These are phyloP conservation scores for Parietichytrium sp. DNA, from an alignment of 108 stramenopile species.

Conservation along the genomic window DNA sequence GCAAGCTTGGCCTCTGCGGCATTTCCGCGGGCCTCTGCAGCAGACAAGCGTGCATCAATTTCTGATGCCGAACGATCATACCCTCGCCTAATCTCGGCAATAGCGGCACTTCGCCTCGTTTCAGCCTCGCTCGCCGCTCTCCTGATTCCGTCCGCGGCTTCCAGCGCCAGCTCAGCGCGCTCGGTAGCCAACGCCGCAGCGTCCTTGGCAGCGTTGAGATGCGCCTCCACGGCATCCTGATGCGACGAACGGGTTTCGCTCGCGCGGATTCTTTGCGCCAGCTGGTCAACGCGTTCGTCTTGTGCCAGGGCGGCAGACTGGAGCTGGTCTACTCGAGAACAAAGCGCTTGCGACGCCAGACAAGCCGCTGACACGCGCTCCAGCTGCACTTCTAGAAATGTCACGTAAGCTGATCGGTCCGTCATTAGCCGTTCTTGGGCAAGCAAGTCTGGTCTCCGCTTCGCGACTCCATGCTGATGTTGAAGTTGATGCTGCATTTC, in stretches of 20 bases:
- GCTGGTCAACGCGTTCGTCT: constrained; percentile 5
- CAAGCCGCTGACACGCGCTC: constrained; percentile 40
- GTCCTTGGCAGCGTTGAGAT: background rate
- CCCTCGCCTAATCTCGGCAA: background rate
- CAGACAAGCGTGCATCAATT: background rate
- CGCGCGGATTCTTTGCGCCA: background rate
- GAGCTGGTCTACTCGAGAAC: constrained; percentile 1
- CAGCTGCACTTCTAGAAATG: constrained; percentile 42
- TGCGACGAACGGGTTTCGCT: background rate
- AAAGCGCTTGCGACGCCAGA: background rate
- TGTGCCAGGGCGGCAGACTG: background rate
- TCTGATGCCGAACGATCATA: background rate
- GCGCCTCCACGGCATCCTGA: background rate
- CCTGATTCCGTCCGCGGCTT: background rate
- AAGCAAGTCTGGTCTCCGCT: too few species aligned
- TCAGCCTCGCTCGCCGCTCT: background rate
- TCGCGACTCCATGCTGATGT: too few species aligned
- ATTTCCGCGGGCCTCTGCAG: background rate
- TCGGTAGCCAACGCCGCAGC: background rate
- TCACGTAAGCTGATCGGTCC: constrained; percentile 39
- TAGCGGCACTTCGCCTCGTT: constrained; percentile 26
- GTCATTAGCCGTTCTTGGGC: constrained; percentile 36
- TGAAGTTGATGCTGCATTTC: too few species aligned
- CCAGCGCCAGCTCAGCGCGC: background rate
- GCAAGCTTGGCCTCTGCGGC: background rate